Conservation (phyloP, 805 yeast genomes). For the Candida piceae region DNA sequence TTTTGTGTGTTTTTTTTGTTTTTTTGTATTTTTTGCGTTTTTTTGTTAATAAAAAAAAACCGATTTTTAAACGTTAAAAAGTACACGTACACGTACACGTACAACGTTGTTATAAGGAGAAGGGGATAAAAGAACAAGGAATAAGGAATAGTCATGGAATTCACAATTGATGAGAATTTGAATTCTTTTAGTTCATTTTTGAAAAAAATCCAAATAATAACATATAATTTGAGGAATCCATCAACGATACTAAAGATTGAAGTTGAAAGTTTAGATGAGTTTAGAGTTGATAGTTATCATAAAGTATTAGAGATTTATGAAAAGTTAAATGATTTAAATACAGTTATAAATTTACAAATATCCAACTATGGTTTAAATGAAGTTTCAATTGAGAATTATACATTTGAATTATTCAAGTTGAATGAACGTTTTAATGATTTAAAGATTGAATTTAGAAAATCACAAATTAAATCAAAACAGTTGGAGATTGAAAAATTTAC, state of each 20-base stretch:
- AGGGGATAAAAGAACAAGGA: no score
- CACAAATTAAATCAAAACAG: slow-evolving; percentile 22
- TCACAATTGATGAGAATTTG: not conserved
- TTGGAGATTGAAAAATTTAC: slow-evolving; percentile 13
- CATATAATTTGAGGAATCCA: slow-evolving; percentile 1
- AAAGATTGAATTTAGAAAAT: slow-evolving; percentile 22
- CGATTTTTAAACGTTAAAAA: no score
- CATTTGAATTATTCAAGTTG: slow-evolving; percentile 12
- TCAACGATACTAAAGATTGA: no score
- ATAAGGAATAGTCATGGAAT: no score
- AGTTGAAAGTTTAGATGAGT: slow-evolving; percentile 1
- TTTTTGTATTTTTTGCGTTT: no score
- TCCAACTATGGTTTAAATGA: slow-evolving; percentile 5
- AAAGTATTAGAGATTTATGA: slow-evolving; percentile 18
- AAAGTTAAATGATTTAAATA: slow-evolving; percentile 12
- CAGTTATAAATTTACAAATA: slow-evolving; percentile 9
- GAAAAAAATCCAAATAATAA: not conserved
- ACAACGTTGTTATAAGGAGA: no score
- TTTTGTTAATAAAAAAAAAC: no score
- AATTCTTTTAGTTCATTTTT: not conserved
- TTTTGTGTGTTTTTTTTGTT: not conserved
- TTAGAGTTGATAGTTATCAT: slow-evolving; percentile 9
- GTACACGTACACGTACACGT: no score
- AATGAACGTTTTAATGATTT: slow-evolving; percentile 24
- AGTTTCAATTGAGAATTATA: not conserved